These are phyloP conservation scores for Cymbopogon citratus DNA, from an alignment of 176 grass and related monocot species.

Conservation along the genomic window DNA sequence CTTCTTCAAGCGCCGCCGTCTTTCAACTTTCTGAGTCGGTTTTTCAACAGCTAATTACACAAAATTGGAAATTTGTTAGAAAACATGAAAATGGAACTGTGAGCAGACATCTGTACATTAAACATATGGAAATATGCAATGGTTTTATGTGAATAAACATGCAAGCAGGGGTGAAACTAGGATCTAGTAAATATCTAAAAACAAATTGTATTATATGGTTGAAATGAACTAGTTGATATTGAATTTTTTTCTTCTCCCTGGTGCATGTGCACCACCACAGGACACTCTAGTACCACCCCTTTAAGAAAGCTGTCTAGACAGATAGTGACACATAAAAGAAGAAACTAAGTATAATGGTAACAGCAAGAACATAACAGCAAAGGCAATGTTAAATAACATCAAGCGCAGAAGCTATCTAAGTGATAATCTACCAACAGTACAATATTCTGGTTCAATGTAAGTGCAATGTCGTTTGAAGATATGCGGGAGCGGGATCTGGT, in stretches of 20 bases:
- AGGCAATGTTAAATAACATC: neutral
- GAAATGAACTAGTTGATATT: neutral
- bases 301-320: neutral
- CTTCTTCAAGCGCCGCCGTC: conserved; percentile 37
- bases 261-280: neutral
- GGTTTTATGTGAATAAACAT: neutral
- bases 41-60: conserved; percentile 19
- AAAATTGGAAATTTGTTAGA: conserved; percentile 17
- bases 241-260: neutral
- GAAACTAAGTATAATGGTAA: neutral
- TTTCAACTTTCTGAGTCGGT: conserved; percentile 9
- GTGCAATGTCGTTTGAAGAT: neutral
- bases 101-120: neutral
- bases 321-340: neutral
- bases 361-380: neutral
- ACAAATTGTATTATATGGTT: neutral
- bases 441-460: neutral
- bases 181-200: neutral
- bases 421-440: neutral
- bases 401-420: neutral
- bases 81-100: neutral
- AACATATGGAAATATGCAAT: neutral
- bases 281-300: neutral
- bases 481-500: neutral
- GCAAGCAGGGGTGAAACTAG: neutral